Conservation (phyloP, 2,329 filamentous ascomycete genomes). For the Penicillium sp. region DNA sequence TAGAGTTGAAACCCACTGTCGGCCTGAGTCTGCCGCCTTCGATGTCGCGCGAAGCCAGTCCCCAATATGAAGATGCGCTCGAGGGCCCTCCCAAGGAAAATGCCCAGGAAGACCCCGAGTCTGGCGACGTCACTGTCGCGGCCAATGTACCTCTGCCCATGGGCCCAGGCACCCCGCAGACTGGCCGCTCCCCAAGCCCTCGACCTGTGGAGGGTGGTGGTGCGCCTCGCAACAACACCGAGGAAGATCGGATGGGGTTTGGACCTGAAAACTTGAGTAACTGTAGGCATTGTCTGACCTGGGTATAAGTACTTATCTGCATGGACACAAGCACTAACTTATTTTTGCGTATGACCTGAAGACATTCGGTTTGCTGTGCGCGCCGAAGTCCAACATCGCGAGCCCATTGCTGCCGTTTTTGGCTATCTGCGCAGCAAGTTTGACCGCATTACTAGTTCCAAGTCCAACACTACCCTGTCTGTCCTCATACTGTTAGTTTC, state of each 20-base stretch:
- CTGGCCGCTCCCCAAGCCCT: conserved; percentile 54
- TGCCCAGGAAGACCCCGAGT: conserved; percentile 21
- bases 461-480: conserved; percentile 61
- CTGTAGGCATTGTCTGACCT: conserved; percentile 43
- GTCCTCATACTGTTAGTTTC: conserved; percentile 59
- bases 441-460: conserved; percentile 61
- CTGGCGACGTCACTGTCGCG: conserved; percentile 27
- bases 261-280: conserved; percentile 44
- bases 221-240: conserved; percentile 18
- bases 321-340: conserved; percentile 33
- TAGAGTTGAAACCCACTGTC: conserved; percentile 40
- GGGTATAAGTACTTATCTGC: conserved; percentile 18
- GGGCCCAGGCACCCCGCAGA: conserved; percentile 53
- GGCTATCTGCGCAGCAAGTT: conserved; percentile 58
- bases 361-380: conserved; percentile 84
- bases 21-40: conserved; percentile 42
- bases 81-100: conserved; percentile 38
- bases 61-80: conserved; percentile 55
- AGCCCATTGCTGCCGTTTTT: conserved; percentile 72
- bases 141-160: conserved; percentile 53
- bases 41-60: conserved; percentile 54
- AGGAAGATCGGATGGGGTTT: conserved; percentile 37
- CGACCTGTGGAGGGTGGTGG: conserved; percentile 34
- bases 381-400: conserved; percentile 81
- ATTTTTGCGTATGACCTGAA: conserved; percentile 37